Conservation (phyloP, 148 eudicot species). For the Silene uniflora region DNA sequence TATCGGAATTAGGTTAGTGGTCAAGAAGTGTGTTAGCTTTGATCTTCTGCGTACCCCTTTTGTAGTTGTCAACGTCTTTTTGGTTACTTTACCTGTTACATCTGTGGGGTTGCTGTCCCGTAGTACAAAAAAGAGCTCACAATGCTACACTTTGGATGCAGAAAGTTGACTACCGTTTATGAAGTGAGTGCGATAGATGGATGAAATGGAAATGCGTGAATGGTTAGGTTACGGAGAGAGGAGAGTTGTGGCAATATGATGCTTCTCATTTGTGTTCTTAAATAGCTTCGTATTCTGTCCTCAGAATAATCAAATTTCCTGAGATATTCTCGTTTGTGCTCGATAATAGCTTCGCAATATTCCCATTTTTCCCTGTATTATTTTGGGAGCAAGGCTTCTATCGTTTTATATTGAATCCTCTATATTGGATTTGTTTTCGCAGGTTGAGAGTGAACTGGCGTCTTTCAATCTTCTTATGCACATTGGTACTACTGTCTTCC, state of each 20-base stretch:
- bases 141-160: background rate
- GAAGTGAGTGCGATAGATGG: background rate
- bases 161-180: background rate
- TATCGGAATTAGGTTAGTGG: background rate
- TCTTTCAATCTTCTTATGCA: conserved; percentile 57
- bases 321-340: too few relatives aligned
- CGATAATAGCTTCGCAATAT: too few relatives aligned
- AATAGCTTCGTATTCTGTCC: background rate
- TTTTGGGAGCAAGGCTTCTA: background rate
- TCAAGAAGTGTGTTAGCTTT: background rate
- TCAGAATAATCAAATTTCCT: too few relatives aligned
- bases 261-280: background rate
- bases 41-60: background rate
- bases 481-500: conserved; percentile 50
- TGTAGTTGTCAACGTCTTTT: background rate
- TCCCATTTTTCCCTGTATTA: too few relatives aligned
- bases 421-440: conserved; percentile 1
- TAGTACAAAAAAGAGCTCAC: background rate
- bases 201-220: background rate
- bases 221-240: background rate
- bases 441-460: conserved; percentile 69
- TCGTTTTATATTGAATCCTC: background rate
- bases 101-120: background rate
- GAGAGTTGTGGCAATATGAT: background rate
- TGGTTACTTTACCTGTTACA: background rate